Conservation (phyloP, 2,329 filamentous ascomycete species). For the Purpureocillium lavendulum region DNA sequence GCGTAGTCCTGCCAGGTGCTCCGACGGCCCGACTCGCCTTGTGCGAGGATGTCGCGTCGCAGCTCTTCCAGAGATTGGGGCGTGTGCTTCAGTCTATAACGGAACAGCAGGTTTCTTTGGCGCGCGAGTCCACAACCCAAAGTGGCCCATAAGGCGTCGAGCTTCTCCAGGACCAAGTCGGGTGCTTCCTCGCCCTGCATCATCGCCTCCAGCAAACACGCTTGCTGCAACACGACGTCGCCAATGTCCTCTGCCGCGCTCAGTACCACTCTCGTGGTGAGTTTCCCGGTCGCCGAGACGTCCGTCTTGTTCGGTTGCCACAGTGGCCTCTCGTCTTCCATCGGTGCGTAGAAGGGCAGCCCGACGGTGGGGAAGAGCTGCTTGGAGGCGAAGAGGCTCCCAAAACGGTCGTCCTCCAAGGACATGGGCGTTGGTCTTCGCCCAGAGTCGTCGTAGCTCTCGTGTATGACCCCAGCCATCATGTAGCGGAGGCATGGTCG, state of each 20-base stretch:
- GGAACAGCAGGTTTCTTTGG: constrained; percentile 1
- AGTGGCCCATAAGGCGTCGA: not conserved
- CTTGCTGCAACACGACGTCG: not conserved
- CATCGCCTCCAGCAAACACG: constrained; percentile 1
- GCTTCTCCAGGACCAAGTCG: not conserved
- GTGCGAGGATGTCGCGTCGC: not conserved
- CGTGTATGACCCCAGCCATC: constrained; percentile 1
- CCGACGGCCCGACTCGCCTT: not conserved
- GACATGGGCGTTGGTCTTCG: not conserved
- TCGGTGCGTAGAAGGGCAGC: constrained; percentile 1
- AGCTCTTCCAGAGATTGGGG: not conserved
- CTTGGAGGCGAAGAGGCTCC: not conserved
- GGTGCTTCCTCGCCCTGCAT: not conserved
- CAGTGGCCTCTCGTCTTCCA: not conserved
- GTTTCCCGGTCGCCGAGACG: not conserved
- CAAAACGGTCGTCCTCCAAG: not conserved
- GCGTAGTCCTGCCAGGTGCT: not conserved
- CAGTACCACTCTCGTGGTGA: not conserved
- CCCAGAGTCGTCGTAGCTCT: not conserved
- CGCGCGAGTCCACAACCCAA: not conserved
- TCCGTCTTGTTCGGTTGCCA: not conserved
- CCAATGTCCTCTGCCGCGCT: not conserved
- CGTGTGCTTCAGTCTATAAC: not conserved
- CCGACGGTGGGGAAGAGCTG: not conserved
- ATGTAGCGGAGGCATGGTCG: not conserved